These are phyloP conservation scores for Ilex asprella DNA, from an alignment of 257 asterid genomes.

Conservation along the genomic window DNA sequence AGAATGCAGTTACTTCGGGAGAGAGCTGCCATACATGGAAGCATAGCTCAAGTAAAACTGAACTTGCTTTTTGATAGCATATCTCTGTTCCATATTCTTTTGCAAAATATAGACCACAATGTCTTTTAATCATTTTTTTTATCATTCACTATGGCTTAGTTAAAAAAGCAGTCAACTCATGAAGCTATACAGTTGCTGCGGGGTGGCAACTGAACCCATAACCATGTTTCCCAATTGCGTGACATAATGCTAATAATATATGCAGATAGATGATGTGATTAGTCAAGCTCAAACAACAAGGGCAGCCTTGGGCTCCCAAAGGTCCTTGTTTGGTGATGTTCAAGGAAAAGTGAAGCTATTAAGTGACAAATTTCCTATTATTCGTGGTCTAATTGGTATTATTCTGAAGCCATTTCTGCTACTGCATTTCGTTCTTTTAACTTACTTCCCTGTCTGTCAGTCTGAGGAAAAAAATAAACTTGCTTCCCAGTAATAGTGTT, in stretches of 20 bases:
- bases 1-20: slow-evolving; percentile 75
- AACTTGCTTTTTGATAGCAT: slow-evolving; percentile 7
- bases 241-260: background rate
- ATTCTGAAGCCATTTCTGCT: slow-evolving; percentile 6
- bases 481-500: slow-evolving; percentile 8
- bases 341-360: slow-evolving; percentile 90
- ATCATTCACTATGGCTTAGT: background rate
- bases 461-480: background rate
- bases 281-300: slow-evolving; percentile 96
- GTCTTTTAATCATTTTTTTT: background rate
- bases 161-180: too few relatives aligned
- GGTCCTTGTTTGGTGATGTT: slow-evolving; percentile 83
- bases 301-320: slow-evolving; percentile 76
- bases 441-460: background rate
- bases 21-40: slow-evolving; percentile 95
- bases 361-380: slow-evolving; percentile 79
- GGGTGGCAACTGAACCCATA: background rate
- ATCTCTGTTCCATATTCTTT: too few relatives aligned
- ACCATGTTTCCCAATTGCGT: background rate
- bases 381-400: slow-evolving; percentile 88
- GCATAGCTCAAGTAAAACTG: slow-evolving; percentile 75
- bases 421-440: background rate
- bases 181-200: too few relatives aligned
- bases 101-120: too few relatives aligned
- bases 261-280: slow-evolving; percentile 90